Conservation (phyloP, 2,329 filamentous ascomycete genomes). For the Penicillium sp. region DNA sequence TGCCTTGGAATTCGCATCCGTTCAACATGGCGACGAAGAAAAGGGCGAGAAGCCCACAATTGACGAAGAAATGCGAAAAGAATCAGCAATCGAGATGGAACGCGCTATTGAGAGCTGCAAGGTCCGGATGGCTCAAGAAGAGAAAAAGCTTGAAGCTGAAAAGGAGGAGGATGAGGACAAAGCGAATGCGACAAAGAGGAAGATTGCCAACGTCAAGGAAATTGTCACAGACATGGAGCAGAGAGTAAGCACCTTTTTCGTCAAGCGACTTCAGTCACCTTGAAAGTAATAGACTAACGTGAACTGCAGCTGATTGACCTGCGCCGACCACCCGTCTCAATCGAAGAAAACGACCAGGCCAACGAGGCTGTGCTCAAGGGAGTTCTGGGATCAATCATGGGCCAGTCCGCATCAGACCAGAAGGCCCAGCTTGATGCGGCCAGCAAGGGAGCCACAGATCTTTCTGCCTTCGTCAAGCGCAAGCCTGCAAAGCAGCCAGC, state of each 20-base stretch:
- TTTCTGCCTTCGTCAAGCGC: constrained; percentile 60
- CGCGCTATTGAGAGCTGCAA: constrained; percentile 61
- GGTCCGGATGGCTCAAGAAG: constrained; percentile 56
- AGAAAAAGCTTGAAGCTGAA: constrained; percentile 42
- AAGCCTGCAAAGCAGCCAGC: constrained; percentile 40
- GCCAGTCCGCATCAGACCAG: constrained; percentile 55
- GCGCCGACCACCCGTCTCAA: constrained; percentile 53
- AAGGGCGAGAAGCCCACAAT: constrained; percentile 42
- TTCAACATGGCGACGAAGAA: constrained; percentile 54
- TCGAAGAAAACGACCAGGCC: constrained; percentile 40
- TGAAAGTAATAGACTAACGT: constrained; percentile 14
- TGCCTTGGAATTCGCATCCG: constrained; percentile 88
- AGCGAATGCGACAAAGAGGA: constrained; percentile 43
- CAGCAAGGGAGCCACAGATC: constrained; percentile 59
- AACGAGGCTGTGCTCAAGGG: constrained; percentile 53
- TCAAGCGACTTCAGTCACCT: constrained; percentile 2
- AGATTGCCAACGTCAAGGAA: constrained; percentile 60
- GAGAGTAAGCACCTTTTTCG: constrained; percentile 43
- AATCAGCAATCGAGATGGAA: constrained; percentile 62
- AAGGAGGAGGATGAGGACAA: constrained; percentile 45
- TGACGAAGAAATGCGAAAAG: constrained; percentile 57
- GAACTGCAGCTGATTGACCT: constrained; percentile 56
- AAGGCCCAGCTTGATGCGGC: constrained; percentile 57
- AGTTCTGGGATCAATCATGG: constrained; percentile 60
- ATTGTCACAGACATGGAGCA: constrained; percentile 64